Evolutionary conservation across 1,284 basidiomycete genomes (phyloP), one percentile per base, ranked within the genome.

Genomic region (Exsudoporus floridanus): DNA sequence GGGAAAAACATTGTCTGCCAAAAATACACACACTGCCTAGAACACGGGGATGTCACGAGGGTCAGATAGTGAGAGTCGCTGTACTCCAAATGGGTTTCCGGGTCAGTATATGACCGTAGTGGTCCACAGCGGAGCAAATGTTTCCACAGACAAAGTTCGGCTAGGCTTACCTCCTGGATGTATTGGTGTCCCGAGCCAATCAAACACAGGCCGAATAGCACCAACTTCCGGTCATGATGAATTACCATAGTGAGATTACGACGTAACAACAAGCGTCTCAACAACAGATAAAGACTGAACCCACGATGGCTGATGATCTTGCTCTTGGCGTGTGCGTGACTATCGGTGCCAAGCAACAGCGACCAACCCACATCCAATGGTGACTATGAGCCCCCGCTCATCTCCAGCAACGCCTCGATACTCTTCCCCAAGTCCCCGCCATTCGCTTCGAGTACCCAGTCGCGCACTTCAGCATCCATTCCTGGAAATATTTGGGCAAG

Each of bases 401-500:
- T 90, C 73, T 93, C 91, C 63, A 93, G 72, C 51, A 93, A 66
- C 49, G 78, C 81, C 70, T 96, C 94, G 61, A 96, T 94, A 65
- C 92, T 93, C 77, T 82, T 82, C 49, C 92, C 94, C 53, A 96
- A 67, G 73, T 97, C 92, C 25, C 90, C 90, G n/a, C 82, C 82
- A 61, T 92, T 92, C 36, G 88, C 88, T 64, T 95, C 88, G 51
- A 97, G 72, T 33, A 97, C 92, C 78, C 83, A 87, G 59, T 93
- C 90, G 44, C 92, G 78, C 33, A 96, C 81, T 70, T 94, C 94
- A 46, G 71, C 68, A 64, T 95, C 93, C 58, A 90, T 76, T 7
- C 70, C 71, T 1, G 93, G 92, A 79, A 96, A 96, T 57, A 95
- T 94, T 72, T 94, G 92, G 54, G 80, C 73, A 56, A 95, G 72